phyloP scores from a whole-genome alignment of 345 rosid species.

The Lumnitzera littorea region DNA sequence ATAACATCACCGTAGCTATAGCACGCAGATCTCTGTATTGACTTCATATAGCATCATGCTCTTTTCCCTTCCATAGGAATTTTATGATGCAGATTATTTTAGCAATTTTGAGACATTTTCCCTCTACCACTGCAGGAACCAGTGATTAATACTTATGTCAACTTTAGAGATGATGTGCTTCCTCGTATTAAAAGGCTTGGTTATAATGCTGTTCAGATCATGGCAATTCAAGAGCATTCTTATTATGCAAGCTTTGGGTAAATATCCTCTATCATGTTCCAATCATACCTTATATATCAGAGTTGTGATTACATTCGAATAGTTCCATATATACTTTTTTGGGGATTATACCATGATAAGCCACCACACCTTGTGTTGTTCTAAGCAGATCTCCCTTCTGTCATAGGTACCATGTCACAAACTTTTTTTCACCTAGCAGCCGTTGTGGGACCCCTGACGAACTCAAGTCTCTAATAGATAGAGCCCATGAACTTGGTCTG shows the following conservation, averaged over 20 bases:
- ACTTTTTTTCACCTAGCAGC: slow-evolving; percentile 93
- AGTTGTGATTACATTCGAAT: not conserved
- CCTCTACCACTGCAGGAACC: slow-evolving; percentile 61
- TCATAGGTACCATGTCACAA: slow-evolving; percentile 92
- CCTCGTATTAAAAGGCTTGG: slow-evolving; percentile 93
- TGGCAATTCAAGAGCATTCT: slow-evolving; percentile 98
- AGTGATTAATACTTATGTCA: slow-evolving; percentile 69
- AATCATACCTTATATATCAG: not conserved
- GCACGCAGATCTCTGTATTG: too few relatives aligned
- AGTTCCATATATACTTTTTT: not conserved
- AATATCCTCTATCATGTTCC: slow-evolving; percentile 6
- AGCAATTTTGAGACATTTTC: slow-evolving; percentile 9
- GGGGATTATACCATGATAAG: too few relatives aligned
- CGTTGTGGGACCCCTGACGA: slow-evolving; percentile 98
- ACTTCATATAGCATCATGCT: too few relatives aligned
- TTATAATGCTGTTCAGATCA: slow-evolving; percentile 93
- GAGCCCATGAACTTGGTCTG: slow-evolving; percentile 89
- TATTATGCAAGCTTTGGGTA: slow-evolving; percentile 99
- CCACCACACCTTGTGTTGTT: too few relatives aligned
- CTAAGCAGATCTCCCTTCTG: slow-evolving; percentile 19
- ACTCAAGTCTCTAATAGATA: slow-evolving; percentile 88
- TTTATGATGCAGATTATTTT: not conserved
- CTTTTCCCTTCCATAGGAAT: not conserved
- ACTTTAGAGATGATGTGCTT: slow-evolving; percentile 91
- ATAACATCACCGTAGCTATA: too few relatives aligned